Evolutionary conservation across 495 filamentous ascomycete genomes (phyloP).

Genomic region (Talaromyces liani): DNA sequence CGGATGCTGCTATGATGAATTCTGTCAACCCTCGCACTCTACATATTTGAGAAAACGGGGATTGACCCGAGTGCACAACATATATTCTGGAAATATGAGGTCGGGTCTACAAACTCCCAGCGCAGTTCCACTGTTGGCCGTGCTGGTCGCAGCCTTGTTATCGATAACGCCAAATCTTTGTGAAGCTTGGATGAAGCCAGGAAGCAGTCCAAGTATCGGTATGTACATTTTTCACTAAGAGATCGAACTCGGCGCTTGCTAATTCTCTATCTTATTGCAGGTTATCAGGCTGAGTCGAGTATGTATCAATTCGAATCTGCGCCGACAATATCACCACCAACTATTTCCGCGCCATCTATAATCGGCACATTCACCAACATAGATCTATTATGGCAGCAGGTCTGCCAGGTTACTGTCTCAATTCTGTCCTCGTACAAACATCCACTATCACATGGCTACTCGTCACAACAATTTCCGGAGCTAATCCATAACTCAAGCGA

Average conservation of each 20-base stretch:
- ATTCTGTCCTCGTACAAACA: not conserved
- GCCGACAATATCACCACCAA: constrained; percentile 1
- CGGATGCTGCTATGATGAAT: constrained; percentile 29
- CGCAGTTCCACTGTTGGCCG: constrained; percentile 31
- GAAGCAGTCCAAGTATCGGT: not conserved
- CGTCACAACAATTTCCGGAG: not conserved
- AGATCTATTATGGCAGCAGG: constrained; percentile 10
- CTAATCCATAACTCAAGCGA: not conserved
- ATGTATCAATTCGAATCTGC: not conserved
- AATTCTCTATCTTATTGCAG: not conserved
- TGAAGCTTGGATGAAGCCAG: constrained; percentile 1
- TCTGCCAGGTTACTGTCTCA: constrained; percentile 1
- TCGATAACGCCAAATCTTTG: constrained; percentile 6
- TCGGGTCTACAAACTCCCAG: constrained; percentile 31
- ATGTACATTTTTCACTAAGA: not conserved
- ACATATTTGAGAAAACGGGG: not conserved
- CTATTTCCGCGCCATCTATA: not conserved
- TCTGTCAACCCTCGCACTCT: not conserved
- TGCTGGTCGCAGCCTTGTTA: constrained; percentile 31
- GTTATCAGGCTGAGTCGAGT: not conserved
- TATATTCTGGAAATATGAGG: constrained; percentile 20
- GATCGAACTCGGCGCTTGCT: not conserved
- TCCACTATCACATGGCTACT: not conserved
- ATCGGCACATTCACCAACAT: not conserved
- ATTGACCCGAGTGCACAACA: not conserved